These are phyloP conservation scores for Aspergillus pseudotamarii DNA, from an alignment of 2,329 filamentous ascomycete genomes.

Conservation along the genomic window DNA sequence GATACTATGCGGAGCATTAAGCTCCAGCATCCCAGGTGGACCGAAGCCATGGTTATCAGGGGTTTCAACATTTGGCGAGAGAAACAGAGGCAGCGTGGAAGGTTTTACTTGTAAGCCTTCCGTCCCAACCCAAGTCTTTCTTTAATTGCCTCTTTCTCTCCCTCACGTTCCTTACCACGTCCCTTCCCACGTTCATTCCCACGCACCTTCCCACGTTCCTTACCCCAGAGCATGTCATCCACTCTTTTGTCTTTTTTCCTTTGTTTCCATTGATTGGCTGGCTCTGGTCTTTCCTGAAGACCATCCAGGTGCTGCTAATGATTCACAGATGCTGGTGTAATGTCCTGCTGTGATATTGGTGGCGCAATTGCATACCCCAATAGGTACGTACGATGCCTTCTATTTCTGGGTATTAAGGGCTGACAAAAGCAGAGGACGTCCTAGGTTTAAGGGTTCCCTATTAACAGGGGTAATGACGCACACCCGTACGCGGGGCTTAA, in stretches of 20 bases:
- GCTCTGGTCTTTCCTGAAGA: slow-evolving; percentile 14
- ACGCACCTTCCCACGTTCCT: slow-evolving; percentile 5
- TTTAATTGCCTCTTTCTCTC: background rate
- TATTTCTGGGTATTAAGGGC: background rate
- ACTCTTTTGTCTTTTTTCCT: slow-evolving; percentile 10
- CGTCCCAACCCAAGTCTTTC: slow-evolving; percentile 2
- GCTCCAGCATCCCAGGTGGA: slow-evolving; percentile 4
- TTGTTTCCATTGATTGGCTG: slow-evolving; percentile 15
- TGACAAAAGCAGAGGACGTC: slow-evolving; percentile 12
- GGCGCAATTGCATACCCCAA: slow-evolving; percentile 7
- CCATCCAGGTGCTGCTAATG: slow-evolving; percentile 23
- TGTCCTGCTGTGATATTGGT: slow-evolving; percentile 24
- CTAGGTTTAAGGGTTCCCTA: slow-evolving; percentile 15
- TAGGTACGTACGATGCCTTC: slow-evolving; percentile 17
- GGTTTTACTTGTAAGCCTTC: slow-evolving; percentile 9
- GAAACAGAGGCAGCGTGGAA: slow-evolving; percentile 4
- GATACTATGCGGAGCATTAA: slow-evolving; percentile 8
- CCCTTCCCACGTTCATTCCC: slow-evolving; percentile 10
- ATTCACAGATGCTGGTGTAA: slow-evolving; percentile 20
- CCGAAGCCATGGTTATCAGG: slow-evolving; percentile 6
- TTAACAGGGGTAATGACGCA: slow-evolving; percentile 21
- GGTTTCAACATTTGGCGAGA: background rate
- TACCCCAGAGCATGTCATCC: slow-evolving; percentile 2
- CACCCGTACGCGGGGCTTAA: slow-evolving; percentile 19
- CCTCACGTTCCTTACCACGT: slow-evolving; percentile 10